Base-by-base conservation (phyloP, 352 stramenopile genomes). In the Pseudoperonospora humuli region DNA sequence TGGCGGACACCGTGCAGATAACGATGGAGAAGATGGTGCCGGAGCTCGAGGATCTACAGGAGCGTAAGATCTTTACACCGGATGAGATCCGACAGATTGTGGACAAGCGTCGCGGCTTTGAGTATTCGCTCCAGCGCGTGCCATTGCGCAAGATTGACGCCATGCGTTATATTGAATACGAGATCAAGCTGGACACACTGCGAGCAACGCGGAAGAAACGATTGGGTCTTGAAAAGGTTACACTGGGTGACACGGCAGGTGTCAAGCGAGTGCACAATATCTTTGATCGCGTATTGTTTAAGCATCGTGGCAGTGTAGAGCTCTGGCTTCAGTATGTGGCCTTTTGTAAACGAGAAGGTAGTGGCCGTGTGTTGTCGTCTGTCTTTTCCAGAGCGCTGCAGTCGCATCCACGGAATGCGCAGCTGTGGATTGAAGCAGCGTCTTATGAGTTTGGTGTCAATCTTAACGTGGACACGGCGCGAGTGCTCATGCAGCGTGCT, bases 21-120 rank as follows among this genome's bases (percentile, higher is more conserved):
- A 61, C 86, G 50, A 92, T 97, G 78, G 89, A 97, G 67, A 84
- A 90, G 53, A 97, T 96, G 85, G 84, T 97, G 52, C 82, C 85
- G 39, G 89, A 96, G 64, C 86, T 97, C 40, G 88, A 97, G 63
- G 89, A 97, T 40, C 70, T 96, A 38, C 79, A 93, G 64, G 60
- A 80, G 25, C 74, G 79, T 44, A 84, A 88, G 39, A 55, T 97
- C 54, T 96, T 96, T 54, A 73, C 66, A 14, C 40, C 77, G 54
- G 66, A 84, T 18, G 88, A 97, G 65, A 86, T 97, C 45, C 75
- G 84, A 15, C 80, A 94, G 57, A 94, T 97, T 46, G 84, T 96
- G 24, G 77, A 87, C 46, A 79, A 77, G 37, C 81, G 89, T 8
- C 72, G 85, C 17, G 77, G 93, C 39, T 97, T 96, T 50, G 89